Percentiles rank a stretch among this genome's conserved stretches.
These are phyloP conservation scores for Solanum lycopersicoides DNA, from an alignment of 257 asterid species.

Conservation along the genomic window DNA sequence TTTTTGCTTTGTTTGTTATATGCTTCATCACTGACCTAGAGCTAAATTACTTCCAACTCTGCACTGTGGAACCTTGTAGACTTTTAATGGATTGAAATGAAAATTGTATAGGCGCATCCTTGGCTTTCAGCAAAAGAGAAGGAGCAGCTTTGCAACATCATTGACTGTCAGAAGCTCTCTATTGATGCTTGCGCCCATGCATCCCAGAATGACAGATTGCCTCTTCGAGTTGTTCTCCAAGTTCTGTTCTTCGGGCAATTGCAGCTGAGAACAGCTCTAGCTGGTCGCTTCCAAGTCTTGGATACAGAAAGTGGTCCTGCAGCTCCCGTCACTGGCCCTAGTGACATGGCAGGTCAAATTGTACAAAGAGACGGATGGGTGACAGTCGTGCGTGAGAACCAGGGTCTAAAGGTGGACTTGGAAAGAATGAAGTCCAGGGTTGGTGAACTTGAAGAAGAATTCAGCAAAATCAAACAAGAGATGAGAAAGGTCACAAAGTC, in stretches of 20 bases:
- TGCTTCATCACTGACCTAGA: background rate
- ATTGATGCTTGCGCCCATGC: constrained; percentile 98
- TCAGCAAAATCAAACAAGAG: constrained; percentile 62
- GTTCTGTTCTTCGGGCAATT: constrained; percentile 92
- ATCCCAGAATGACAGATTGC: constrained; percentile 82
- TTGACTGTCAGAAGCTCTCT: constrained; percentile 86
- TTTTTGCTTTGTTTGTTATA: background rate
- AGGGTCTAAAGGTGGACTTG: constrained; percentile 68
- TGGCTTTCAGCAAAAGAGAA: constrained; percentile 76
- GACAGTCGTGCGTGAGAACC: constrained; percentile 73
- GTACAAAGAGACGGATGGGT: constrained; percentile 87
- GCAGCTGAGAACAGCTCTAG: constrained; percentile 78
- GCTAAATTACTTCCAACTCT: background rate
- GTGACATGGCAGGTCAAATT: constrained; percentile 35
- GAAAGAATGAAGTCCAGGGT: constrained; percentile 81
- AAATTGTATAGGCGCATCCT: constrained; percentile 60
- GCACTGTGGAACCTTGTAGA: background rate
- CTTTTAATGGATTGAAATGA: constrained; percentile 1
- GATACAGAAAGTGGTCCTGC: constrained; percentile 66
- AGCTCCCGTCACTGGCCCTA: constrained; percentile 20
- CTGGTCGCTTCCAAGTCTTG: constrained; percentile 60
- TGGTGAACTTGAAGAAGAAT: constrained; percentile 85
- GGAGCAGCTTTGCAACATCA: constrained; percentile 67
- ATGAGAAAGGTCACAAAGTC: constrained; percentile 76
- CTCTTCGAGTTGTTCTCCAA: constrained; percentile 80